Evolutionary conservation across 2,329 filamentous ascomycete genomes (phyloP).

Genomic region (Biscogniauxia mediterranea): DNA sequence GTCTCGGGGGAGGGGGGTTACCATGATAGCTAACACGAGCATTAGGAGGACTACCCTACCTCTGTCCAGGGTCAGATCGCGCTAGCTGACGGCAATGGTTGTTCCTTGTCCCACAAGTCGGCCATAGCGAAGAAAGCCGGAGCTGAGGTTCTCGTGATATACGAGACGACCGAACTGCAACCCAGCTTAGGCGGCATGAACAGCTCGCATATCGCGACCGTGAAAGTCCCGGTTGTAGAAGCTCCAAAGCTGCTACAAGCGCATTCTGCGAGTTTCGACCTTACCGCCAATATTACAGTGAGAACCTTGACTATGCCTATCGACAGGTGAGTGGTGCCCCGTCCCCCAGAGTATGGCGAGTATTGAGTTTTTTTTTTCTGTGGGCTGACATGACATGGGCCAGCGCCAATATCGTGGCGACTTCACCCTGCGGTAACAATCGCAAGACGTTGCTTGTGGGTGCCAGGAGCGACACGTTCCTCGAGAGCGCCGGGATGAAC

Average conservation of each 20-base stretch:
- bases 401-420: not conserved
- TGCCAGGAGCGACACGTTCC: conserved; percentile 15
- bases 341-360: too few species aligned
- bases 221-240: not conserved
- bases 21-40: not conserved
- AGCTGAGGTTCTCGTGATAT: not conserved
- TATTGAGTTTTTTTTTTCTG: not conserved
- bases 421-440: not conserved
- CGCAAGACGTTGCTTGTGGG: conserved; percentile 15
- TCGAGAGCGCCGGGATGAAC: conserved; percentile 14
- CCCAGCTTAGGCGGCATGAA: not conserved
- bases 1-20: too few species aligned
- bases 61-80: not conserved
- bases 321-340: too few species aligned
- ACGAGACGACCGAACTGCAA: not conserved
- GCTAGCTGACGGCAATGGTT: not conserved
- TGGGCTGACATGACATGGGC: not conserved
- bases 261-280: too few species aligned
- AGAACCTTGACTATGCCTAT: too few species aligned
- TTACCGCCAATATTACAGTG: too few species aligned
- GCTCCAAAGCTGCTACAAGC: not conserved
- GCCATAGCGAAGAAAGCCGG: not conserved
- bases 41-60: not conserved
- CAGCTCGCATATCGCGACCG: not conserved
- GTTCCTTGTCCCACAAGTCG: not conserved